Evolutionary conservation across 306 rosid species (phyloP).

Genomic region (Rubus parviflorus): DNA sequence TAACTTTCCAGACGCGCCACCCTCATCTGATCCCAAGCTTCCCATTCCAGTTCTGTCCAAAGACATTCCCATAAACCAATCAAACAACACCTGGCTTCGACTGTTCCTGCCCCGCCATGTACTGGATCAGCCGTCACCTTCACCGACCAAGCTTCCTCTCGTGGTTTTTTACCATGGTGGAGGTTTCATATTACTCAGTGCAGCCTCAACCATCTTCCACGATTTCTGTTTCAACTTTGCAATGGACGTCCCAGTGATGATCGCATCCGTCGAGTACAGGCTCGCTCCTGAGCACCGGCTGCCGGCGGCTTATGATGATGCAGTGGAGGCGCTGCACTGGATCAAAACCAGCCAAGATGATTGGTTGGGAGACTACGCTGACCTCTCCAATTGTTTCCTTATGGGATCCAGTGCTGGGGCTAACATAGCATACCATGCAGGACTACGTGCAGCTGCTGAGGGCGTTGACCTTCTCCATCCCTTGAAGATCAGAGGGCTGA

Average conservation of each 20-base stretch:
- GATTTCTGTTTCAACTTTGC: constrained; percentile 32
- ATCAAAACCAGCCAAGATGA: constrained; percentile 30
- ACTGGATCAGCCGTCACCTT: constrained; percentile 14
- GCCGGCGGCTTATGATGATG: constrained; percentile 55
- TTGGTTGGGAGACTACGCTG: constrained; percentile 44
- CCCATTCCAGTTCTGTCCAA: constrained; percentile 37
- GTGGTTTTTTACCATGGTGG: constrained; percentile 48
- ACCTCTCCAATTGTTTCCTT: constrained; percentile 37
- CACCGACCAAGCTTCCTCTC: constrained; percentile 34
- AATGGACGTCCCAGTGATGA: constrained; percentile 1
- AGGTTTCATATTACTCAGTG: constrained; percentile 33
- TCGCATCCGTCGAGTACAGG: constrained; percentile 48
- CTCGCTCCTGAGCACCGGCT: constrained; percentile 54
- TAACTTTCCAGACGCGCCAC: constrained; percentile 27
- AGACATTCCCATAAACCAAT: constrained; percentile 39
- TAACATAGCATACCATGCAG: constrained; percentile 47
- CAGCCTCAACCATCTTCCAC: constrained; percentile 32
- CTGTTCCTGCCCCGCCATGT: constrained; percentile 38
- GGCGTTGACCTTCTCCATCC: not conserved
- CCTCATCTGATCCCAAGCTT: constrained; percentile 35
- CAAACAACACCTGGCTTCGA: constrained; percentile 40
- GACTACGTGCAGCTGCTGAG: constrained; percentile 24
- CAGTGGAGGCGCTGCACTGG: constrained; percentile 41
- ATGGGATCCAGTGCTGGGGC: constrained; percentile 58
- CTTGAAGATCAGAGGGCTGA: constrained; percentile 41